Evolutionary conservation across 208 protist species (phyloP).

Genomic region (Kentomonas sorsogonicus): DNA sequence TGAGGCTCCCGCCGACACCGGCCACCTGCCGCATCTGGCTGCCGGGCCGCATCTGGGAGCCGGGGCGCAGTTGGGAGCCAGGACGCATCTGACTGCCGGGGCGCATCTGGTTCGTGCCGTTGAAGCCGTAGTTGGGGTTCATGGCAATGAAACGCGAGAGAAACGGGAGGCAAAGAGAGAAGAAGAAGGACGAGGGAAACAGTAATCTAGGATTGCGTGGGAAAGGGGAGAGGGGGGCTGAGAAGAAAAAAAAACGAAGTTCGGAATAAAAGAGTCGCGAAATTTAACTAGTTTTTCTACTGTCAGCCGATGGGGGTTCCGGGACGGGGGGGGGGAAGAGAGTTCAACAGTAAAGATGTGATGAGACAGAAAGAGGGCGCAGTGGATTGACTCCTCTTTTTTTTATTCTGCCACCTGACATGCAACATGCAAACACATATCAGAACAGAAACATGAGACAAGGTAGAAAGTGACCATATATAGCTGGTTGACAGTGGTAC

Average conservation of each 20-base stretch:
- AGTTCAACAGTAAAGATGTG: not conserved
- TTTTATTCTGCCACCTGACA: not conserved
- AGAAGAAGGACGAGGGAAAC: too few relatives aligned
- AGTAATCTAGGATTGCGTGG: not conserved
- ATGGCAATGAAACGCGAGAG: not conserved
- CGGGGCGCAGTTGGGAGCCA: slow-evolving; percentile 43
- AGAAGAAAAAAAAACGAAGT: slow-evolving; percentile 8
- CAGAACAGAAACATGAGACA: not conserved
- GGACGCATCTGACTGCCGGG: slow-evolving; percentile 20
- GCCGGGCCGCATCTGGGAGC: slow-evolving; percentile 63
- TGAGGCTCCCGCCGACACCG: slow-evolving; percentile 75
- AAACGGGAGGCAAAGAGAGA: not conserved
- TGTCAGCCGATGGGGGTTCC: slow-evolving; percentile 11
- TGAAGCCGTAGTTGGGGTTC: too few relatives aligned
- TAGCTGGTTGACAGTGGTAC: not conserved
- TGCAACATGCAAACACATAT: slow-evolving; percentile 1
- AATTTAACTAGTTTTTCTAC: slow-evolving; percentile 7
- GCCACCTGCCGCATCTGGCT: slow-evolving; percentile 53
- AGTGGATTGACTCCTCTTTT: not conserved
- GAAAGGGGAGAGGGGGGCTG: not conserved
- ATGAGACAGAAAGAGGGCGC: not conserved
- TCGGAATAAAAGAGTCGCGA: not conserved
- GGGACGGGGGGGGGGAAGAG: too few relatives aligned
- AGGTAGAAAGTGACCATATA: not conserved
- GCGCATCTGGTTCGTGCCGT: not conserved